Base-by-base conservation (phyloP, 2,329 filamentous ascomycete genomes). In the Talaromyces sp. region DNA sequence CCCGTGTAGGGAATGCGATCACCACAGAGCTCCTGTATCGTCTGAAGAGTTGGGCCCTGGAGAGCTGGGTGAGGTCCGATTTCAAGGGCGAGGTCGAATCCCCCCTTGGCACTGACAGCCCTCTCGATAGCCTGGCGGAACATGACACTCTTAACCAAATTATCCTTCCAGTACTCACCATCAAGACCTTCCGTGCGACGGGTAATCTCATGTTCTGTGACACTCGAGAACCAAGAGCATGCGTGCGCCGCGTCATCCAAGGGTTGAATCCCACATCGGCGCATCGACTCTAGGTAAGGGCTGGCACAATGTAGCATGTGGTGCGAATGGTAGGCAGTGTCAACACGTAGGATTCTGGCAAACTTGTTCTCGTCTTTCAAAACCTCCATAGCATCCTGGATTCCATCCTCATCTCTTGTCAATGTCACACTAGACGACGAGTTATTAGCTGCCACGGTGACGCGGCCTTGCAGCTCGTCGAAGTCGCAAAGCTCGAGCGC, bases 301-400 rank as follows among this genome's bases (percentile, higher is more conserved):
- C 54, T 62, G 4, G 67, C 64, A 46, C 71, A 72, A 2, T 65
- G 56, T n/a, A 68, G 9, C 75, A 78, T 75, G 43, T 77, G 73
- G 13, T 67, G 64, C 1, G 72, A 74, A 58, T 78, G 75, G 51
- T 76, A 78, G 0, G 76, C 75, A 6, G 62, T 68, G 19, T 72
- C 67, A 3, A 75, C 70, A n/a, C 66, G 60, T 0, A 78, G 67
- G 17, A 63, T 60, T 0, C 71, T 61, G 2, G 64, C 66, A 56
- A 77, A 77, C 6, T 67, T 64, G 2, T 64, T 57, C n/a, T 70
- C 60, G 1, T 63, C 56, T 1, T 69, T 60, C 0, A 77, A 59
- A 0, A 67, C 53, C 1, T 61, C 51, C 1, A 66, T 53, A 1
- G 51, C 56, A 25, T 68, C 62, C 0, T 64, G 61, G 1, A 77